A percentile compares a stretch with the other conserved stretches of the same genome.
These are phyloP conservation scores for Pleurotus sapidus DNA, from an alignment of 768 basidiomycete genomes.

Conservation along the genomic window DNA sequence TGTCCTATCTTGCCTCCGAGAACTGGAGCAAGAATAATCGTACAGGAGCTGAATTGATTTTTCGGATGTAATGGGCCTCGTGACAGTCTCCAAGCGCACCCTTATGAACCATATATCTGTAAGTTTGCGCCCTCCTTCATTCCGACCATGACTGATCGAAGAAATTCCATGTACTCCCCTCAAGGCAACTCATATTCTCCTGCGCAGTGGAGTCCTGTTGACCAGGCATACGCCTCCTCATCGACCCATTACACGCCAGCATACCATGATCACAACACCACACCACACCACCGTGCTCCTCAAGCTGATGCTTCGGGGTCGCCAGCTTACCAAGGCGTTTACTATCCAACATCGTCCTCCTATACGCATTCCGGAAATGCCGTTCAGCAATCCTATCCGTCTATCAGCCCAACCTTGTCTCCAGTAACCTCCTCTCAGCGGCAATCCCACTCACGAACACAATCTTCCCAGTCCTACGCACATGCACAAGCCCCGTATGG, in stretches of 20 bases:
- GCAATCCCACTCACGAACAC: conserved; percentile 29
- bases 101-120: conserved; percentile 12
- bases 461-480: conserved; percentile 33
- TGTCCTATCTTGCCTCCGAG: conserved; percentile 5
- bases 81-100: conserved; percentile 10
- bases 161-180: conserved; percentile 10
- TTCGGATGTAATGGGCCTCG: conserved; percentile 8
- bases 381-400: conserved; percentile 18
- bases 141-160: conserved; percentile 13
- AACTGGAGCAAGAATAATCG: conserved; percentile 6
- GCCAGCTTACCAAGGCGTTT: conserved; percentile 17
- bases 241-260: conserved; percentile 10
- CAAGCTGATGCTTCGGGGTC: conserved; percentile 2
- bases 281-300: conserved; percentile 4
- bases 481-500: conserved; percentile 24
- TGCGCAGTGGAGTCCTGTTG: conserved; percentile 30
- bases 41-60: conserved; percentile 8
- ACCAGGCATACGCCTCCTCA: conserved; percentile 21
- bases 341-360: conserved; percentile 13
- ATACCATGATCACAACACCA: conserved; percentile 10
- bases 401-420: conserved; percentile 21
- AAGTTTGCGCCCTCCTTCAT: not conserved
- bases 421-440: conserved; percentile 30
- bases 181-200: conserved; percentile 29
- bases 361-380: conserved; percentile 6